Evolutionary conservation across 2,329 filamentous ascomycete species (phyloP).

Genomic region (Bertia moriformis): DNA sequence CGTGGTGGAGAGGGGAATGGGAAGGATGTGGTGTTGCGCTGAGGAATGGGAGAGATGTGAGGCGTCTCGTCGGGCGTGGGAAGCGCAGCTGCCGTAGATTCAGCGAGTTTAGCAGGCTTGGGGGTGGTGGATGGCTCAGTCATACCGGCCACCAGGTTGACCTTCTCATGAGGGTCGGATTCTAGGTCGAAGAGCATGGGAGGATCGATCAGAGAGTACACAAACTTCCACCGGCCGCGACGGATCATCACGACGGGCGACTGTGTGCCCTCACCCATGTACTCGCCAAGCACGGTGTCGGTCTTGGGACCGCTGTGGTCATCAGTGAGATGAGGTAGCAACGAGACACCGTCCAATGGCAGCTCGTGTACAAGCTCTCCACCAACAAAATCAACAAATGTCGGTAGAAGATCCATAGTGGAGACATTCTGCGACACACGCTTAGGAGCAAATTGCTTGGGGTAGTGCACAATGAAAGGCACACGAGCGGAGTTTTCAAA

Average conservation of each 20-base stretch:
- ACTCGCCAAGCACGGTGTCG: constrained; percentile 87
- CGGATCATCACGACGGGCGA: constrained; percentile 89
- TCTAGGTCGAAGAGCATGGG: constrained; percentile 73
- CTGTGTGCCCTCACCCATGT: constrained; percentile 84
- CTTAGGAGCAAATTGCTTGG: constrained; percentile 59
- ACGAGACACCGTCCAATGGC: constrained; percentile 73
- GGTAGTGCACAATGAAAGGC: constrained; percentile 72
- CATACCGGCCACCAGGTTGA: constrained; percentile 45
- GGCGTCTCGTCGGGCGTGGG: not conserved
- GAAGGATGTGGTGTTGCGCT: not conserved
- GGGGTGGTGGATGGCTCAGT: no score
- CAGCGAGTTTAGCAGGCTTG: not conserved
- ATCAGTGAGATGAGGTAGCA: constrained; percentile 59
- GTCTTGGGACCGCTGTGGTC: constrained; percentile 38
- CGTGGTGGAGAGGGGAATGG: not conserved
- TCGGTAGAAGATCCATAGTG: constrained; percentile 79
- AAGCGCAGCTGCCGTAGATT: not conserved
- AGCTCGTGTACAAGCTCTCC: constrained; percentile 53
- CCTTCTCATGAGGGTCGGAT: constrained; percentile 61
- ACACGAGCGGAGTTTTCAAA: constrained; percentile 84
- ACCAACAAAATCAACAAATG: constrained; percentile 70
- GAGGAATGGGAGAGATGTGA: not conserved
- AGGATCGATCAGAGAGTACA: constrained; percentile 70
- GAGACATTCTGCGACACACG: constrained; percentile 74
- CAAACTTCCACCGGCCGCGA: constrained; percentile 78